Conservation (phyloP, 2,329 filamentous ascomycete genomes). For the Thyridium curvatum region DNA sequence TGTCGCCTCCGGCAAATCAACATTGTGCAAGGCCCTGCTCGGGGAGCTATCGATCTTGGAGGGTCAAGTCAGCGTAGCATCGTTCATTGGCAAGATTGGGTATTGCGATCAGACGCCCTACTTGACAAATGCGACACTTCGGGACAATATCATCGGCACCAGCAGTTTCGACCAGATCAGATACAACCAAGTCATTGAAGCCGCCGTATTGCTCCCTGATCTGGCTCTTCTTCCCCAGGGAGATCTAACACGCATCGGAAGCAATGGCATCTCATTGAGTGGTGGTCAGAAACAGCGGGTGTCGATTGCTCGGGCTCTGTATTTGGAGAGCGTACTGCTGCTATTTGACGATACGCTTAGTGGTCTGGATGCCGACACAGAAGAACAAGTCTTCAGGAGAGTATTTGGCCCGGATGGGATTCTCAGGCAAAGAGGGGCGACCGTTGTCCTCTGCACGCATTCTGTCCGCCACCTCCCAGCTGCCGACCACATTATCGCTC, state of each 20-base stretch:
- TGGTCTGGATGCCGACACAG: constrained; percentile 32
- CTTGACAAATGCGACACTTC: constrained; percentile 24
- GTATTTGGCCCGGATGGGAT: constrained; percentile 29
- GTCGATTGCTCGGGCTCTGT: constrained; percentile 16
- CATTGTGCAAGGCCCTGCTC: constrained; percentile 32
- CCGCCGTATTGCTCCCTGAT: constrained; percentile 20
- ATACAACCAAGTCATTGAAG: constrained; percentile 21
- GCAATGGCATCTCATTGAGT: constrained; percentile 26
- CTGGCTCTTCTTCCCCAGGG: constrained; percentile 22
- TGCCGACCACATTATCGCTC: constrained; percentile 39
- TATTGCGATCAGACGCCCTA: constrained; percentile 31
- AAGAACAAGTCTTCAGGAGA: constrained; percentile 29
- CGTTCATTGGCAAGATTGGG: constrained; percentile 17
- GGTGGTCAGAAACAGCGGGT: constrained; percentile 26
- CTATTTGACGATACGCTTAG: constrained; percentile 33
- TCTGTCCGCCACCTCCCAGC: constrained; percentile 29
- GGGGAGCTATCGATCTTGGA: constrained; percentile 23
- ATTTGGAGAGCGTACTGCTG: constrained; percentile 15
- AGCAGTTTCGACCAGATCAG: constrained; percentile 13
- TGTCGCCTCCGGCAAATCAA: constrained; percentile 37
- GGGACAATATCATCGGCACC: constrained; percentile 21
- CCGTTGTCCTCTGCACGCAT: constrained; percentile 30
- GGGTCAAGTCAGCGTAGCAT: constrained; percentile 15
- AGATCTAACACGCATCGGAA: constrained; percentile 25
- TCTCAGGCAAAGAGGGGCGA: constrained; percentile 12